Base-by-base conservation (phyloP, 768 basidiomycete genomes). In the Strobilomyces confusus region DNA sequence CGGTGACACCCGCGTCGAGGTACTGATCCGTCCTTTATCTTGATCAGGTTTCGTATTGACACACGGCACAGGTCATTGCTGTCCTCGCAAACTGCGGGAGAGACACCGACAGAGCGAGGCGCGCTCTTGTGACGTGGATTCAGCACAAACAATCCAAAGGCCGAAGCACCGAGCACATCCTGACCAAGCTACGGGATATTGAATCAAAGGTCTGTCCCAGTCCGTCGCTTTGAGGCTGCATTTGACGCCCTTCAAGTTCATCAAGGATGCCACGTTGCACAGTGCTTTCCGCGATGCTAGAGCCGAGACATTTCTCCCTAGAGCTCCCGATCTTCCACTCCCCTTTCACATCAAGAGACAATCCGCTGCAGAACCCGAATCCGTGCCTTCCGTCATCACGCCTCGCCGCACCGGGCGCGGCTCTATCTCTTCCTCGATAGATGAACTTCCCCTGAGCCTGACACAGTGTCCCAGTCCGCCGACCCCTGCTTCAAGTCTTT, bases 231-330 rank as follows among this genome's bases (percentile, higher is more conserved):
- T 19, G 5, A 20, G n/a, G 13, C n/a, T 13, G 19, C 37, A 33
- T 15, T 41, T 58, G 26, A 56, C 42, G 4, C 12, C 45, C 44
- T 5, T 5, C 36, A 49, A 69, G 70, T 69, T 70, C 52, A 67
- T 71, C 56, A 62, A 49, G 46, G 69, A 69, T 47, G 19, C n/a
- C 5, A 57, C 58, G 37, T 43, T 69, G 0, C 68, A 69, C 37
- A 33, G 40, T 29, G 69, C 70, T n/a, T 69, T 69, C 23, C 69
- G 69, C 22, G 66, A 71, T 40, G 69, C 69, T 14, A 68, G 69
- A 53, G 69, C 69, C 26, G 48, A 53, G 38, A 69, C 69, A 0
- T 63, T 13, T 36, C 55, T 69, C 3, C 69, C 69, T 7, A 61
- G 61, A 19, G 48, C 70, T 2, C 62, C 50, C 0, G 61, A 62